Percentiles rank a stretch among this genome's conserved stretches.
phyloP scores from a whole-genome alignment of 495 filamentous ascomycete genomes.

The Penicillium paradoxum region DNA sequence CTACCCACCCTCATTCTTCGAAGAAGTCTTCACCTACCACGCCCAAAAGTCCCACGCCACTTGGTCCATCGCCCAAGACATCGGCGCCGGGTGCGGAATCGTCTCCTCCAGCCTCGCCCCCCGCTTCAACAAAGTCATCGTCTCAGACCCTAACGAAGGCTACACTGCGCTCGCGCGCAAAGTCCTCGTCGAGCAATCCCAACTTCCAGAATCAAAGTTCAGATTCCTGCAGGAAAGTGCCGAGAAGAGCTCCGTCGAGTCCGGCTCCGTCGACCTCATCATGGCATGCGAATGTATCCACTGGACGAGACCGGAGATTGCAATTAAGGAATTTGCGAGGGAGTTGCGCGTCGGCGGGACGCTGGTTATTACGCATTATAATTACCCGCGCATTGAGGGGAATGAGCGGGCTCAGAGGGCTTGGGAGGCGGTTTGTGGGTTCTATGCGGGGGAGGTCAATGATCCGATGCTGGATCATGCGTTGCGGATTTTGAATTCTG shows the following conservation, averaged over 20 bases:
- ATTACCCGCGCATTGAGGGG: neutral
- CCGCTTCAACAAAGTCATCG: neutral
- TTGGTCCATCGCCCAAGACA: neutral
- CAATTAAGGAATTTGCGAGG: neutral
- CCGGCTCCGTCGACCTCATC: neutral
- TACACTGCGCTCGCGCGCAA: conserved; percentile 1
- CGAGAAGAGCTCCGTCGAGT: neutral
- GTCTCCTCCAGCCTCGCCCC: neutral
- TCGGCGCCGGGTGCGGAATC: conserved; percentile 5
- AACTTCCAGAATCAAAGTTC: neutral
- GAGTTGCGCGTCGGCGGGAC: neutral
- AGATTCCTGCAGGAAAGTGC: neutral
- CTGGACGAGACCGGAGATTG: conserved; percentile 1
- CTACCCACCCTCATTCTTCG: conserved; percentile 4
- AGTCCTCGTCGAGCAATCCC: neutral
- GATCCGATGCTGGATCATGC: conserved; percentile 5
- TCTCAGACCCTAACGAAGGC: conserved; percentile 4
- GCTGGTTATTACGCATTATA: conserved; percentile 3
- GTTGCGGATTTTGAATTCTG: neutral
- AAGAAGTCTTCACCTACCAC: conserved; percentile 2
- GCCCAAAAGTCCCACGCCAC: neutral
- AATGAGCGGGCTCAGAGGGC: conserved; percentile 2
- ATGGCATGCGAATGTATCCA: conserved; percentile 4
- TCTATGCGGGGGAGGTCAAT: neutral
- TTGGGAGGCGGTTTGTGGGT: neutral